Conservation (phyloP, 2,329 filamentous ascomycete species). For the Paraphaeosphaeria minitans region DNA sequence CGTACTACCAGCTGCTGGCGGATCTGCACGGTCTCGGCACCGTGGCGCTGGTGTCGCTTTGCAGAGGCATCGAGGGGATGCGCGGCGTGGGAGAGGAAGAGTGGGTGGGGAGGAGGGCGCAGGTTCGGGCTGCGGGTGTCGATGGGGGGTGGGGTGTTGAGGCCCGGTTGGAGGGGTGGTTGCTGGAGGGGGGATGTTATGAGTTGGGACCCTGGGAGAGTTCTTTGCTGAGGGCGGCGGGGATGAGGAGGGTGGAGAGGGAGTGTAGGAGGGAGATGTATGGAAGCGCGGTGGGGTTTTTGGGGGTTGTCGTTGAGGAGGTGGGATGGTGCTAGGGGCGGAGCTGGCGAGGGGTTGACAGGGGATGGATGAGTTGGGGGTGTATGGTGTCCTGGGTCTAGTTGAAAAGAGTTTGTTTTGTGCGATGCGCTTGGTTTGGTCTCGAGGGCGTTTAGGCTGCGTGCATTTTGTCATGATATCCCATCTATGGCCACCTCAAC, state of each 20-base stretch:
- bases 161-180: slow-evolving; percentile 23
- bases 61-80: slow-evolving; percentile 26
- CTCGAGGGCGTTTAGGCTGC: no score
- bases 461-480: no score
- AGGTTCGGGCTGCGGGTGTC: slow-evolving; percentile 20
- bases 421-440: no score
- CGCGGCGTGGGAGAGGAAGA: slow-evolving; percentile 14
- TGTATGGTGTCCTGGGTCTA: not conserved
- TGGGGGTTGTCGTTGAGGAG: not conserved
- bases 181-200: slow-evolving; percentile 20
- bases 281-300: slow-evolving; percentile 21
- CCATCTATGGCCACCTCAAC: no score
- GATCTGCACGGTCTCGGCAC: slow-evolving; percentile 11
- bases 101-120: slow-evolving; percentile 14
- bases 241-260: slow-evolving; percentile 18
- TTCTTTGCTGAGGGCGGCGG: slow-evolving; percentile 15
- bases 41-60: slow-evolving; percentile 13
- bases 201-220: slow-evolving; percentile 23
- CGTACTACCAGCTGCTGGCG: slow-evolving; percentile 20
- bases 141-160: slow-evolving; percentile 21
- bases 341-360: no score
- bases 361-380: not conserved
- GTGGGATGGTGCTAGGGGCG: no score
- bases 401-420: no score
- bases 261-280: slow-evolving; percentile 15